These are phyloP conservation scores for Xylariaceae sp. DNA, from an alignment of 2,329 filamentous ascomycete genomes.

Conservation along the genomic window DNA sequence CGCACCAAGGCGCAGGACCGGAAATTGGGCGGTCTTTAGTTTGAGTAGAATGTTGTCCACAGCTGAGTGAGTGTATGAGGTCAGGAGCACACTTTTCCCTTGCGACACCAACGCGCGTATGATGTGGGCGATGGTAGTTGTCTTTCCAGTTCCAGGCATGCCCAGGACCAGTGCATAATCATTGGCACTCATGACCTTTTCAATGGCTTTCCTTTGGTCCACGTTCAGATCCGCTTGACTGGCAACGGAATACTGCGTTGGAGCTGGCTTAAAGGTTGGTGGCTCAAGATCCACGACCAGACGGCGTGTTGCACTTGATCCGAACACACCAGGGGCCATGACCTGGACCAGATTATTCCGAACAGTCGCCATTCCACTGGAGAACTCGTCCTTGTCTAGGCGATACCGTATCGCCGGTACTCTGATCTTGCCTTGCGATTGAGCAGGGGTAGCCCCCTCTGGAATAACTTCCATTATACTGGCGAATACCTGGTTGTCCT, in stretches of 20 bases:
- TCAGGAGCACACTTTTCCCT: conserved; percentile 87
- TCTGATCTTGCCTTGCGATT: conserved; percentile 48
- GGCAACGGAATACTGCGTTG: conserved; percentile 60
- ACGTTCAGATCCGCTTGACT: conserved; percentile 70
- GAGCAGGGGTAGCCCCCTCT: conserved; percentile 48
- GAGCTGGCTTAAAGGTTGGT: conserved; percentile 66
- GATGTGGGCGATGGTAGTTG: conserved; percentile 96
- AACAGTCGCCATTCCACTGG: conserved; percentile 92
- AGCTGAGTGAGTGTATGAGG: conserved; percentile 94
- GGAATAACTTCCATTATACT: conserved; percentile 83
- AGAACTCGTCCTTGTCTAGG: conserved; percentile 96
- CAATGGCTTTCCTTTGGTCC: conserved; percentile 80
- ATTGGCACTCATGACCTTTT: conserved; percentile 91
- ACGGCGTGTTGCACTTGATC: conserved; percentile 67
- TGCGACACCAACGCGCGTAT: conserved; percentile 85
- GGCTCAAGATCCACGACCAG: conserved; percentile 74
- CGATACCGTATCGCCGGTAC: conserved; percentile 66
- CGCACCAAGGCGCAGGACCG: conserved; percentile 80
- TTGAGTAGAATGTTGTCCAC: conserved; percentile 98
- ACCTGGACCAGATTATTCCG: conserved; percentile 90
- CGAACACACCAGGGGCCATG: conserved; percentile 75
- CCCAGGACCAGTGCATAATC: conserved; percentile 97
- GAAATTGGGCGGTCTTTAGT: conserved; percentile 71
- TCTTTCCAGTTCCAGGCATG: conserved; percentile 98
- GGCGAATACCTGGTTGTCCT: conserved; percentile 77